phyloP scores from a whole-genome alignment of 495 filamentous ascomycete genomes.

The Haplographium delicatum region DNA sequence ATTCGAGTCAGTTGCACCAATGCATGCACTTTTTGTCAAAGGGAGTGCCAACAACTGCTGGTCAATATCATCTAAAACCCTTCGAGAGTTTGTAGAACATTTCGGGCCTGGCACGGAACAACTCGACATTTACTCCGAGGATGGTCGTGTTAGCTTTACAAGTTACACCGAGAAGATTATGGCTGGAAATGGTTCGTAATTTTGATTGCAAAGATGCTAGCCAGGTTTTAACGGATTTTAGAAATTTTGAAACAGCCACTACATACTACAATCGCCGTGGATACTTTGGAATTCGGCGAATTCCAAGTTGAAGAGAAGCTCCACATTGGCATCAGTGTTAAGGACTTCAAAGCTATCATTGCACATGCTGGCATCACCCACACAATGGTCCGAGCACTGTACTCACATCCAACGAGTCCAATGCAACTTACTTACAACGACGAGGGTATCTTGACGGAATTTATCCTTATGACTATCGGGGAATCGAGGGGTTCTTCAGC shows the following conservation, averaged over 20 bases:
- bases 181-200: conserved; percentile 65
- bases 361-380: conserved; percentile 75
- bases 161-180: conserved; percentile 91
- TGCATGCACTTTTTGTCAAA: conserved; percentile 83
- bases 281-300: conserved; percentile 79
- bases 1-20: conserved; percentile 75
- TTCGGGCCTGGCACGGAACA: conserved; percentile 89
- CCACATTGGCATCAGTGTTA: conserved; percentile 84
- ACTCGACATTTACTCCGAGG: conserved; percentile 77
- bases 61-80: conserved; percentile 65
- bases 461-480: conserved; percentile 93
- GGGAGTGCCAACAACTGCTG: conserved; percentile 66
- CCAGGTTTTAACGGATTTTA: conserved; percentile 27
- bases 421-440: conserved; percentile 74
- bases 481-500: conserved; percentile 43
- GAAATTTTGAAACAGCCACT: conserved; percentile 91
- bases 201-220: not conserved
- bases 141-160: conserved; percentile 69
- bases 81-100: conserved; percentile 84
- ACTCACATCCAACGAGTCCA: conserved; percentile 74
- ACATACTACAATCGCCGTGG: conserved; percentile 84
- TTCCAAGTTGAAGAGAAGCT: conserved; percentile 71
- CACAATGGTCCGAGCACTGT: conserved; percentile 65
- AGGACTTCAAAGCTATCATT: conserved; percentile 90
- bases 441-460: conserved; percentile 75